Evolutionary conservation across 2,329 filamentous ascomycete genomes (phyloP).

Genomic region (Chaetomium strumarium): DNA sequence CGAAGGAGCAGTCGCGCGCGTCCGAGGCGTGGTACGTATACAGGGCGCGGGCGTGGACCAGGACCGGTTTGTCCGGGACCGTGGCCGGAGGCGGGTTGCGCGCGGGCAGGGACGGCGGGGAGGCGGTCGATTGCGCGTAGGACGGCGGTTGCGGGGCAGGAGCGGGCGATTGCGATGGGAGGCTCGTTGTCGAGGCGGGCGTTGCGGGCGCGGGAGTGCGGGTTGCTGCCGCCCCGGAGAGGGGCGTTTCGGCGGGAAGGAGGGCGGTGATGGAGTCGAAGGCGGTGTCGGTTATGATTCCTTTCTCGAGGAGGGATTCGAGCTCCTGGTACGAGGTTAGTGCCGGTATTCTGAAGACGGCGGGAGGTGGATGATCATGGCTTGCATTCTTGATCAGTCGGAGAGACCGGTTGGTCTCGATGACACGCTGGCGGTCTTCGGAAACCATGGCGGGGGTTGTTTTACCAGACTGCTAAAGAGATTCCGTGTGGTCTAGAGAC

Average conservation of each 20-base stretch:
- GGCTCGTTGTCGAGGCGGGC: not conserved
- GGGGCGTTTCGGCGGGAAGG: constrained; percentile 65
- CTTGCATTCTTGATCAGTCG: constrained; percentile 77
- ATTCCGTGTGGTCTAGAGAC: no score
- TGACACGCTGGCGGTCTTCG: constrained; percentile 52
- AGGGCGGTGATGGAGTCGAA: constrained; percentile 69
- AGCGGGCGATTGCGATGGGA: constrained; percentile 30
- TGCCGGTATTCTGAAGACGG: not conserved
- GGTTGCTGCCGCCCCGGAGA: constrained; percentile 37
- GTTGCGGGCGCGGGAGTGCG: constrained; percentile 22
- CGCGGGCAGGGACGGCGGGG: constrained; percentile 27
- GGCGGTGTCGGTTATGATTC: constrained; percentile 67
- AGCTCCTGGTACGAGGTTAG: constrained; percentile 62
- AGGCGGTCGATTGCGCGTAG: constrained; percentile 43
- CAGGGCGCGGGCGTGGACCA: constrained; percentile 71
- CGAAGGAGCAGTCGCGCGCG: constrained; percentile 72
- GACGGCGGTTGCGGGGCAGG: constrained; percentile 41
- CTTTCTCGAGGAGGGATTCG: constrained; percentile 78
- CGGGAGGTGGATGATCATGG: constrained; percentile 1
- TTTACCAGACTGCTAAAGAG: no score
- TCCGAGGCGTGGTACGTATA: constrained; percentile 79
- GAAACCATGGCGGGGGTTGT: constrained; percentile 37
- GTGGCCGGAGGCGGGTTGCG: constrained; percentile 36
- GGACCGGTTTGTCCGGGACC: constrained; percentile 43
- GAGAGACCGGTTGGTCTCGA: constrained; percentile 76